Evolutionary conservation across 805 yeast genomes (phyloP).

Genomic region (Nakazawaea laoshanensis): DNA sequence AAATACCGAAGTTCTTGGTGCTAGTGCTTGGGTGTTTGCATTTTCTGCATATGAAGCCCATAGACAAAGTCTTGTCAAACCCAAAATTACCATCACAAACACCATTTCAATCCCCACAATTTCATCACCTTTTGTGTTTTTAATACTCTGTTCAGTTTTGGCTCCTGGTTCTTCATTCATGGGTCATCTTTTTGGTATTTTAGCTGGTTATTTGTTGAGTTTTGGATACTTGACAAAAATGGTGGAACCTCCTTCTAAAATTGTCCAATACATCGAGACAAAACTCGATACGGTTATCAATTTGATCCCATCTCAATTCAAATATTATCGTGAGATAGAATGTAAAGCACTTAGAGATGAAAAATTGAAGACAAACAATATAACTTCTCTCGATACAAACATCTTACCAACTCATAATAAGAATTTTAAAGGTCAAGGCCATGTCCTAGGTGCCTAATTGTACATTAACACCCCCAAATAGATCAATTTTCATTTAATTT

Average conservation of each 20-base stretch:
- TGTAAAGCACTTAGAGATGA: conserved; percentile 35
- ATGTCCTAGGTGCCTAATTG: conserved; percentile 18
- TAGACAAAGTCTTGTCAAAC: conserved; percentile 25
- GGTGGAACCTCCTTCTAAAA: conserved; percentile 57
- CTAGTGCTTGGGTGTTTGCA: conserved; percentile 70
- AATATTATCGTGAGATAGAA: conserved; percentile 53
- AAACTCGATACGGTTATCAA: conserved; percentile 41
- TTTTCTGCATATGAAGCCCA: conserved; percentile 55
- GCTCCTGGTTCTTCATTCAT: conserved; percentile 63
- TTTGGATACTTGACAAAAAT: conserved; percentile 47
- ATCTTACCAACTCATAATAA: conserved; percentile 15
- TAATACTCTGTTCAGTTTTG: conserved; percentile 40
- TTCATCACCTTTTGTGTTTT: conserved; percentile 43
- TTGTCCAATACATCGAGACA: conserved; percentile 56
- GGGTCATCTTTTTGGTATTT: conserved; percentile 65
- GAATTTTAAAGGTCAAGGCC: conserved; percentile 17
- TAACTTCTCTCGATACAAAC: conserved; percentile 10
- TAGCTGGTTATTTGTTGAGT: conserved; percentile 58
- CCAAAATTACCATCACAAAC: conserved; percentile 20
- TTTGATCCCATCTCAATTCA: conserved; percentile 43
- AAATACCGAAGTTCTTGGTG: conserved; percentile 48
- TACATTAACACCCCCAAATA: too few species aligned
- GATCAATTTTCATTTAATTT: too few species aligned
- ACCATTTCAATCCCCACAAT: conserved; percentile 48
- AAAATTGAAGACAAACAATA: conserved; percentile 14